phyloP scores from a whole-genome alignment of 805 yeast species.

The Kuraishia ogatae region DNA sequence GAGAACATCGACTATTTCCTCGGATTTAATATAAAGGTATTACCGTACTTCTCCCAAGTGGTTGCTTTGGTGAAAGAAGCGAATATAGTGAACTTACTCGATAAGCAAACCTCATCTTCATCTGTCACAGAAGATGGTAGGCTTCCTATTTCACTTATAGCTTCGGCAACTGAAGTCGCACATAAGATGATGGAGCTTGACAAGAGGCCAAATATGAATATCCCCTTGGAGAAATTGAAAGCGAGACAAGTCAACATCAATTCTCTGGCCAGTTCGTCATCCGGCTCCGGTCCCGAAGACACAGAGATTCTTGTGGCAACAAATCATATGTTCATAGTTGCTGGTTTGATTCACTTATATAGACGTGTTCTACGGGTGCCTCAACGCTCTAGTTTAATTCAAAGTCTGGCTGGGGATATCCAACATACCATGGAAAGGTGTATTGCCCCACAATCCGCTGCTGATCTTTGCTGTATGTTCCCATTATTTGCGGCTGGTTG shows the following conservation, averaged over 20 bases:
- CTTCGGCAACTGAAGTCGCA: conserved; percentile 33
- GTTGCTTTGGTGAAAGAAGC: conserved; percentile 27
- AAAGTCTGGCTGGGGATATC: conserved; percentile 34
- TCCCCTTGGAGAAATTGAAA: not conserved
- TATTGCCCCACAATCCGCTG: conserved; percentile 37
- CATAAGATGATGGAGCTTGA: conserved; percentile 14
- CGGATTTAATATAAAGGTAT: conserved; percentile 58
- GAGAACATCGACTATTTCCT: conserved; percentile 50
- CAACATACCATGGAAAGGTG: conserved; percentile 25
- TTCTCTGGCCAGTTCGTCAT: too few relatives aligned
- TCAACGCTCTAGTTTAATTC: conserved; percentile 35
- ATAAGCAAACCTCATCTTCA: not conserved
- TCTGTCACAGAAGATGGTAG: not conserved
- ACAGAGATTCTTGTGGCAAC: conserved; percentile 29
- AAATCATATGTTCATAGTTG: conserved; percentile 41
- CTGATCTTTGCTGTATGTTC: conserved; percentile 47
- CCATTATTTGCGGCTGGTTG: conserved; percentile 53
- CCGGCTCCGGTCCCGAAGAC: not conserved
- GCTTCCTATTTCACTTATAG: conserved; percentile 15
- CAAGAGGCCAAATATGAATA: not conserved
- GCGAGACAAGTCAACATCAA: not conserved
- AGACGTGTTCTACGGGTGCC: conserved; percentile 45
- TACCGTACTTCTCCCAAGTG: conserved; percentile 50
- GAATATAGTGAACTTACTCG: conserved; percentile 11
- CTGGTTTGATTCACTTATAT: conserved; percentile 48